Evolutionary conservation across 148 eudicot species (phyloP).

Genomic region (Camellia sinensis): DNA sequence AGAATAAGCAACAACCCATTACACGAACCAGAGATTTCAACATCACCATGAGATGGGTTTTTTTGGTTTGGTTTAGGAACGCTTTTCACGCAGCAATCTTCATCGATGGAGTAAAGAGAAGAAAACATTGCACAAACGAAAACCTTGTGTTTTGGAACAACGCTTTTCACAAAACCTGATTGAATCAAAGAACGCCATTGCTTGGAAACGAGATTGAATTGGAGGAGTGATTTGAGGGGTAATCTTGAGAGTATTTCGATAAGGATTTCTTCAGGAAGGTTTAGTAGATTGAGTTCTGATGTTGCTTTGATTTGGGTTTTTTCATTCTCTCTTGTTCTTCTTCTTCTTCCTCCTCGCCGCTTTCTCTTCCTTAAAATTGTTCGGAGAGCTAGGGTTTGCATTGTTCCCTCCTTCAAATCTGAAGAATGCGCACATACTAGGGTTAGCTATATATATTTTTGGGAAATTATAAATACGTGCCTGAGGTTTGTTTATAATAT

Average conservation of each 20-base stretch:
- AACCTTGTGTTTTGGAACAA: too few relatives aligned
- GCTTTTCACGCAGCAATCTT: neutral
- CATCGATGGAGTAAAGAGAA: neutral
- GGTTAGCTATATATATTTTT: too few relatives aligned
- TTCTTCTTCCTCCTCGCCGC: neutral
- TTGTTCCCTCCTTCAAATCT: too few relatives aligned
- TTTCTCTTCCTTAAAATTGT: neutral
- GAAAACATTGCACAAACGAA: neutral
- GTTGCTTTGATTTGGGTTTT: neutral
- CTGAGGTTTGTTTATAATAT: too few relatives aligned
- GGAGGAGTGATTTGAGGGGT: neutral
- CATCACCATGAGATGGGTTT: neutral
- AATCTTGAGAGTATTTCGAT: constrained; percentile 6
- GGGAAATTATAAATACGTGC: too few relatives aligned
- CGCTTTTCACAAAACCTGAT: neutral
- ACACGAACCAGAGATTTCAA: neutral
- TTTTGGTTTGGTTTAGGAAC: neutral
- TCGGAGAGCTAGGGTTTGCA: neutral
- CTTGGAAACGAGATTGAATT: neutral
- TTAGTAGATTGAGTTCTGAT: neutral
- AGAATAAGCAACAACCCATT: neutral
- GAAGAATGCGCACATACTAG: too few relatives aligned
- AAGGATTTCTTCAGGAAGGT: neutral
- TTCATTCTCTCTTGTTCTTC: neutral
- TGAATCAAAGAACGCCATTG: neutral